These are phyloP conservation scores for Mucor piriformis DNA, from an alignment of 371 early-diverging fungal species.

Conservation along the genomic window DNA sequence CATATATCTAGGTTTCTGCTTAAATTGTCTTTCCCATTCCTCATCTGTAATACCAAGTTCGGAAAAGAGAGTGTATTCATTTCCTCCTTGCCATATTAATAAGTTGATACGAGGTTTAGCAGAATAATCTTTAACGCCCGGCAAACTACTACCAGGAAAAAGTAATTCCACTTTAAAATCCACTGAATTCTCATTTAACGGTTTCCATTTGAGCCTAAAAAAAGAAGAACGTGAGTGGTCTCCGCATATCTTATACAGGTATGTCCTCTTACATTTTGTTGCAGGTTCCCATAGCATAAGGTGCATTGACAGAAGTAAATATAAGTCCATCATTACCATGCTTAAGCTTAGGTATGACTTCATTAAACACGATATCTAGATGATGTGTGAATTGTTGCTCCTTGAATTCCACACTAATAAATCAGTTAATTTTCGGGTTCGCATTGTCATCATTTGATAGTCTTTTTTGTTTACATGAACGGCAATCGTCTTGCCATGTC, in stretches of 20 bases:
- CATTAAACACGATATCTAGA: constrained; percentile 59
- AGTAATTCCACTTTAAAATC: constrained; percentile 80
- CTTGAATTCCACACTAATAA: constrained; percentile 66
- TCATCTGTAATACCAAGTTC: constrained; percentile 62
- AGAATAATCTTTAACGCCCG: constrained; percentile 36
- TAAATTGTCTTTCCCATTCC: constrained; percentile 55
- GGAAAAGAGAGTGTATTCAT: constrained; percentile 55
- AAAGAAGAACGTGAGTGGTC: background rate
- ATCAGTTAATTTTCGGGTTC: background rate
- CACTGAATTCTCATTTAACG: constrained; percentile 95
- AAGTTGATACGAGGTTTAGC: constrained; percentile 57
- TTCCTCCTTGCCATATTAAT: constrained; percentile 63
- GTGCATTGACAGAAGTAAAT: constrained; percentile 89
- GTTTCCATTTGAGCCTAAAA: constrained; percentile 98
- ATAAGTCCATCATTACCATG: constrained; percentile 98
- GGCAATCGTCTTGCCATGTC: constrained; percentile 51
- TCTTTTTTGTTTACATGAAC: constrained; percentile 56
- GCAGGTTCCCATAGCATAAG: constrained; percentile 88
- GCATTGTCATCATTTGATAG: background rate
- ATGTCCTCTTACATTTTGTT: constrained; percentile 69
- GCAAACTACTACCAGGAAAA: constrained; percentile 41
- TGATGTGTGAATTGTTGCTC: constrained; percentile 74
- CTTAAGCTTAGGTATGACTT: constrained; percentile 76
- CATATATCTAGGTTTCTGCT: constrained; percentile 33
- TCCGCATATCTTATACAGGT: background rate